These are phyloP conservation scores for Nannochloropsis salina DNA, from an alignment of 108 stramenopile species.

Conservation along the genomic window DNA sequence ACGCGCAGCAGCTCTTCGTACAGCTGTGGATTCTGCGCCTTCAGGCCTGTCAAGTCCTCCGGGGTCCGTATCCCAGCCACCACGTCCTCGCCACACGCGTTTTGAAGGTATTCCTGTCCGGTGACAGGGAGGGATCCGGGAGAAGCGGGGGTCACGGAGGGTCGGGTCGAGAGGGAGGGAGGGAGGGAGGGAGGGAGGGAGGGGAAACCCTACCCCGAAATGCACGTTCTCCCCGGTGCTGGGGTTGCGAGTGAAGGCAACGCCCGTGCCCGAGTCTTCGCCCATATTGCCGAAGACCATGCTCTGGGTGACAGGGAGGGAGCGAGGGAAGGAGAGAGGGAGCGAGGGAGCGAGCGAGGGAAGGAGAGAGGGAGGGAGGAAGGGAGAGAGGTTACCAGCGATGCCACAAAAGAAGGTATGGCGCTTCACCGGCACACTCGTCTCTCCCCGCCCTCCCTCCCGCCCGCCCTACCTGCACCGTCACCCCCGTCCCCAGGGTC, in stretches of 20 bases:
- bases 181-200: not conserved
- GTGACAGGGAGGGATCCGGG: not conserved
- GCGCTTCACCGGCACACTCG: not conserved
- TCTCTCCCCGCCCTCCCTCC: not conserved
- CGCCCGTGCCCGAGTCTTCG: slow-evolving; percentile 67
- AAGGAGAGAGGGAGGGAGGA: not conserved
- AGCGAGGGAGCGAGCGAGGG: not conserved
- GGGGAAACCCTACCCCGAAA: slow-evolving; percentile 52
- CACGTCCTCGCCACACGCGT: slow-evolving; percentile 83
- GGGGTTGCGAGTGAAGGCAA: slow-evolving; percentile 74
- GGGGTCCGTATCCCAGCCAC: slow-evolving; percentile 80
- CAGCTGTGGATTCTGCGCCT: slow-evolving; percentile 64
- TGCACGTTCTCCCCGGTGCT: slow-evolving; percentile 64
- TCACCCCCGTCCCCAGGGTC: slow-evolving; percentile 60
- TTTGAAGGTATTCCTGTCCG: slow-evolving; percentile 65
- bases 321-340: not conserved
- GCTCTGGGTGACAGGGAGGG: not conserved
- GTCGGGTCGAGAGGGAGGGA: not conserved
- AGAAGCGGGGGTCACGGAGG: not conserved
- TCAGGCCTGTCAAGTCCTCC: slow-evolving; percentile 64
- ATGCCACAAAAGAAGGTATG: not conserved
- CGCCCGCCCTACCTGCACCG: slow-evolving; percentile 44
- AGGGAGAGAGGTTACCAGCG: not conserved
- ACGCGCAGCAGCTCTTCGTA: slow-evolving; percentile 69
- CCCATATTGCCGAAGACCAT: slow-evolving; percentile 85